Evolutionary conservation across 345 rosid genomes (phyloP), one percentile per base, ranked within the genome.

Genomic region (Populus pruinosa): DNA sequence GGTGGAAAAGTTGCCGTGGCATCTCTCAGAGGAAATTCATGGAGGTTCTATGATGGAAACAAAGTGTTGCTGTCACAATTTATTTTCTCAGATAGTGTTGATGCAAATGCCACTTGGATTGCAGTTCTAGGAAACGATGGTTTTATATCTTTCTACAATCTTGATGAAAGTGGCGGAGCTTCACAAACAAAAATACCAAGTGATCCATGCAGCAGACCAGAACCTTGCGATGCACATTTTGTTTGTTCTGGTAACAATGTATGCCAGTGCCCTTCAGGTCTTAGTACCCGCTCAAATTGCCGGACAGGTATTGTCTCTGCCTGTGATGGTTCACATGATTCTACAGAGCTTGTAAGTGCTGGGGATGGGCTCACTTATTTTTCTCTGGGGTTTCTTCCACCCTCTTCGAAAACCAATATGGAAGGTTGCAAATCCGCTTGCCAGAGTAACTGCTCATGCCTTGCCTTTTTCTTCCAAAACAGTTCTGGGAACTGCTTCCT

Each of bases 111-210:
- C 21, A 89, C 92, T 65, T 96, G 94, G 98, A 83, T 88, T 55
- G 97, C 92, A 0, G 93, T 90, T 78, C 78, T 96, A 70, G 95
- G 88, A 64, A 83, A 17, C 65, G 93, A 82, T 53, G 98, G 98
- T 62, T 77, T 82, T 69, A 81, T 92, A 61, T 81, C 97, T 20
- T 96, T 93, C 86, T 72, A 81, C 62, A 83, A 83, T 78, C 90
- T 93, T 63, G 83, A 77, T 10, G 67, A 23, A 14, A 79, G 74
- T 53, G 61, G 71, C 53, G 41, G 44, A 70, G 59, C 84, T 63
- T 83, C 97, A 38, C 0, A 82, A 29, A 86, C n/a, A 2, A 92
- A 82, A 76, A 91, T 96, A 69, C 99, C 99, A 1, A 65, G 36
- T 11, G 91, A 90, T 84, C 79, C 76, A 11, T 93, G 99, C 72